Conservation (phyloP, 2,329 filamentous ascomycete species). For the Fusarium sp. region DNA sequence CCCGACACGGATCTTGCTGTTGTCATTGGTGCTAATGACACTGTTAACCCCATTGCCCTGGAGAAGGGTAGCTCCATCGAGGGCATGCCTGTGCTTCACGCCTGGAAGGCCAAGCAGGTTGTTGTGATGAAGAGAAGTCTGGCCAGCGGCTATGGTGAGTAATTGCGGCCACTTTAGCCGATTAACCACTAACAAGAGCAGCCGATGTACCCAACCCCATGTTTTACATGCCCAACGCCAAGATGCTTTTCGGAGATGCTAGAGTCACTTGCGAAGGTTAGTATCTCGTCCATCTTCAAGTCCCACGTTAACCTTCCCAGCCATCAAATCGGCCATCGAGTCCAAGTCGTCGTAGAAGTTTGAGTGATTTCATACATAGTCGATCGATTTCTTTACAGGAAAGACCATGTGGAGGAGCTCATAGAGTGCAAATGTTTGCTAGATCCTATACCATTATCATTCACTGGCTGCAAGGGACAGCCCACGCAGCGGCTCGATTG, state of each 20-base stretch:
- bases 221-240: slow-evolving; percentile 91
- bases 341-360: slow-evolving; percentile 43
- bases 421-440: slow-evolving; percentile 38
- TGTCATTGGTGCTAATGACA: slow-evolving; percentile 93
- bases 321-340: slow-evolving; percentile 57
- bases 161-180: background rate
- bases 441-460: slow-evolving; percentile 35
- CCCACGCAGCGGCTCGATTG: slow-evolving; percentile 13
- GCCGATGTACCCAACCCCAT: slow-evolving; percentile 93
- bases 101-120: slow-evolving; percentile 94
- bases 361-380: slow-evolving; percentile 29
- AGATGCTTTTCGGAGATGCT: slow-evolving; percentile 93
- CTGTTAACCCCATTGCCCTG: slow-evolving; percentile 89
- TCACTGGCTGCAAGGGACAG: slow-evolving; percentile 10
- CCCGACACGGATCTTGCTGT: slow-evolving; percentile 85
- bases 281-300: slow-evolving; percentile 41
- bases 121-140: slow-evolving; percentile 94
- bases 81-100: slow-evolving; percentile 92
- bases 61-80: slow-evolving; percentile 87
- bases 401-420: slow-evolving; percentile 25
- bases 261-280: slow-evolving; percentile 84
- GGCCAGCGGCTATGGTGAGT: slow-evolving; percentile 85
- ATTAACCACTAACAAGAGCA: slow-evolving; percentile 48
- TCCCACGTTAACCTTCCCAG: slow-evolving; percentile 46
- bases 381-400: slow-evolving; percentile 7